Percentiles rank a stretch among this genome's conserved stretches.
These are phyloP conservation scores for Chaetomium sp. DNA, from an alignment of 2,329 filamentous ascomycete genomes.

Conservation along the genomic window DNA sequence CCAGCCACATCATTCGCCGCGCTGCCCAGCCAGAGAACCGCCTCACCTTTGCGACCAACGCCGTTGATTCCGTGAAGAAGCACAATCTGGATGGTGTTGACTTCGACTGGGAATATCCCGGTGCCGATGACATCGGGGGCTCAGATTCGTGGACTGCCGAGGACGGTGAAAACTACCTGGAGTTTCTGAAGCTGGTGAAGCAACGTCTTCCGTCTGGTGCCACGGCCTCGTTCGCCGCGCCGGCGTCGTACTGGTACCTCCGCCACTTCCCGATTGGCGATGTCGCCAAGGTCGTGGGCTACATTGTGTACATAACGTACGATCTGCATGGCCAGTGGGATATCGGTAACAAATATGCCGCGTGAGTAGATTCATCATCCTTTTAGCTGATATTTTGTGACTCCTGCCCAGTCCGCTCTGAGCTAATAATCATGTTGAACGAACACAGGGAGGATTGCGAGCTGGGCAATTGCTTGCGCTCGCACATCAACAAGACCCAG, in stretches of 20 bases:
- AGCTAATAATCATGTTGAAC: too few species aligned
- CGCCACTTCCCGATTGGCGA: slow-evolving; percentile 19
- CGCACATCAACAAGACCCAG: slow-evolving; percentile 11
- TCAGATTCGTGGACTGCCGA: slow-evolving; percentile 21
- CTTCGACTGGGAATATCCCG: slow-evolving; percentile 35
- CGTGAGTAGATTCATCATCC: too few species aligned
- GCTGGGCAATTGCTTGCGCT: slow-evolving; percentile 10
- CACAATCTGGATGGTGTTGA: slow-evolving; percentile 25
- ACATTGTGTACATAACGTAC: slow-evolving; percentile 27
- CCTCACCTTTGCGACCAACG: slow-evolving; percentile 29
- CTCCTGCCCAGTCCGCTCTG: too few species aligned
- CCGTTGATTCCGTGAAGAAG: slow-evolving; percentile 35
- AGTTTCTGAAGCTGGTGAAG: slow-evolving; percentile 24
- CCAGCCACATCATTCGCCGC: slow-evolving; percentile 13
- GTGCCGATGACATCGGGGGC: slow-evolving; percentile 29
- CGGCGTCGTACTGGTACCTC: slow-evolving; percentile 16
- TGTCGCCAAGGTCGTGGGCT: slow-evolving; percentile 12
- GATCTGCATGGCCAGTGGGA: slow-evolving; percentile 28
- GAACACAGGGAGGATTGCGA: slow-evolving; percentile 20
- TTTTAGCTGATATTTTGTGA: too few species aligned
- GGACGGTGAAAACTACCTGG: slow-evolving; percentile 30
- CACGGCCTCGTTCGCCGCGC: slow-evolving; percentile 19
- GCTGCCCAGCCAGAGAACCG: slow-evolving; percentile 8
- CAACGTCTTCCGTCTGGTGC: slow-evolving; percentile 10
- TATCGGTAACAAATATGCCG: slow-evolving; percentile 14